Conservation (phyloP, 2,329 filamentous ascomycete species). For the Sporothrix schenckii region DNA sequence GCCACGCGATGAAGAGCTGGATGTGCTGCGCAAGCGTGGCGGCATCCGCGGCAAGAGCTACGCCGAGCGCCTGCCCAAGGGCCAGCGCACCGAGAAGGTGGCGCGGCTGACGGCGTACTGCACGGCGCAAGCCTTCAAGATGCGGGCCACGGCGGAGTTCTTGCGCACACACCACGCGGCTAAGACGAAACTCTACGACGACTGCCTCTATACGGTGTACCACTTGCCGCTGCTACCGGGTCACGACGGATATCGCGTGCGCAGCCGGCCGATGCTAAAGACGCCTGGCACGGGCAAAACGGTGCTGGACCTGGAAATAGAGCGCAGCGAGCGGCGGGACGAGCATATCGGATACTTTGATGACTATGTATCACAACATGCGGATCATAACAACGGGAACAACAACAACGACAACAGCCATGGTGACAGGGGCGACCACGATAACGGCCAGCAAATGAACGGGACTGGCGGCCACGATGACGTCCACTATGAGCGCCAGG, state of each 20-base stretch:
- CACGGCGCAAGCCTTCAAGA: slow-evolving; percentile 90
- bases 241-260: slow-evolving; percentile 80
- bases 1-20: slow-evolving; percentile 68
- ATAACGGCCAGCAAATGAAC: slow-evolving; percentile 7
- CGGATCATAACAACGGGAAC: slow-evolving; percentile 34
- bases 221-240: slow-evolving; percentile 87
- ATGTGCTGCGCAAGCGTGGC: slow-evolving; percentile 64
- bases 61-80: slow-evolving; percentile 88
- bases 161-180: slow-evolving; percentile 84
- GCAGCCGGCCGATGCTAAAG: slow-evolving; percentile 88
- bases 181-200: slow-evolving; percentile 94
- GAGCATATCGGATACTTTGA: slow-evolving; percentile 92
- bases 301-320: slow-evolving; percentile 91
- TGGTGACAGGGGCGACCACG: neutral
- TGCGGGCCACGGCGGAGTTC: slow-evolving; percentile 85
- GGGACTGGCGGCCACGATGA: neutral
- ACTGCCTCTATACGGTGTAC: slow-evolving; percentile 95
- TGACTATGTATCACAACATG: slow-evolving; percentile 54
- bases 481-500: neutral
- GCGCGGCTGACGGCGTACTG: slow-evolving; percentile 93
- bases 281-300: slow-evolving; percentile 88
- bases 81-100: slow-evolving; percentile 81
- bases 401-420: slow-evolving; percentile 31
- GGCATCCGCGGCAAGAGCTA: slow-evolving; percentile 79
- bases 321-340: slow-evolving; percentile 84